Evolutionary conservation across 2,329 filamentous ascomycete genomes (phyloP).

Genomic region (Hortaea werneckii): DNA sequence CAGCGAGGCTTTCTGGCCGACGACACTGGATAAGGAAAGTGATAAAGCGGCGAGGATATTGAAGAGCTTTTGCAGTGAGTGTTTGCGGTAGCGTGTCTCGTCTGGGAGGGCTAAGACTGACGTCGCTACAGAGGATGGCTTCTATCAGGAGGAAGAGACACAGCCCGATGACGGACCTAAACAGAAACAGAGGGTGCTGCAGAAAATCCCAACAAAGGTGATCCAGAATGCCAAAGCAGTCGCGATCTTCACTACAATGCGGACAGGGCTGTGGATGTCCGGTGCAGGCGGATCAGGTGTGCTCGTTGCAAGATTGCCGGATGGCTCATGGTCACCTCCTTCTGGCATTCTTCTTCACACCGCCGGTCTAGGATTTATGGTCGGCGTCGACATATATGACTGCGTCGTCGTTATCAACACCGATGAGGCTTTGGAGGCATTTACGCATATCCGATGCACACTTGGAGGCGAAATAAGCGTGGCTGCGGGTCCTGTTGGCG

Average conservation of each 20-base stretch:
- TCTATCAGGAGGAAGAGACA: constrained; percentile 49
- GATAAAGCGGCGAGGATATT: constrained; percentile 86
- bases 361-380: constrained; percentile 75
- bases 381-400: constrained; percentile 91
- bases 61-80: constrained; percentile 78
- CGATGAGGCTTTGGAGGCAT: constrained; percentile 69
- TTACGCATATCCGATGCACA: constrained; percentile 68
- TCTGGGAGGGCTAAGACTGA: not conserved
- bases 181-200: constrained; percentile 54
- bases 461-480: constrained; percentile 73
- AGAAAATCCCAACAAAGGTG: constrained; percentile 76
- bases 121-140: constrained; percentile 49
- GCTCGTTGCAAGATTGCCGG: constrained; percentile 70
- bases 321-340: constrained; percentile 84
- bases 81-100: not conserved
- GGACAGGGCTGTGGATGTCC: constrained; percentile 82
- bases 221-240: constrained; percentile 83
- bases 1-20: constrained; percentile 74
- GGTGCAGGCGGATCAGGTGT: constrained; percentile 86
- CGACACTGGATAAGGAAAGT: constrained; percentile 75
- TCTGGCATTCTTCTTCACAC: constrained; percentile 88
- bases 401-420: constrained; percentile 90
- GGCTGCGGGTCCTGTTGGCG: constrained; percentile 65
- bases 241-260: constrained; percentile 92
- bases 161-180: constrained; percentile 40